Conservation (phyloP, 495 filamentous ascomycete genomes). For the Aspergillus panamensis region DNA sequence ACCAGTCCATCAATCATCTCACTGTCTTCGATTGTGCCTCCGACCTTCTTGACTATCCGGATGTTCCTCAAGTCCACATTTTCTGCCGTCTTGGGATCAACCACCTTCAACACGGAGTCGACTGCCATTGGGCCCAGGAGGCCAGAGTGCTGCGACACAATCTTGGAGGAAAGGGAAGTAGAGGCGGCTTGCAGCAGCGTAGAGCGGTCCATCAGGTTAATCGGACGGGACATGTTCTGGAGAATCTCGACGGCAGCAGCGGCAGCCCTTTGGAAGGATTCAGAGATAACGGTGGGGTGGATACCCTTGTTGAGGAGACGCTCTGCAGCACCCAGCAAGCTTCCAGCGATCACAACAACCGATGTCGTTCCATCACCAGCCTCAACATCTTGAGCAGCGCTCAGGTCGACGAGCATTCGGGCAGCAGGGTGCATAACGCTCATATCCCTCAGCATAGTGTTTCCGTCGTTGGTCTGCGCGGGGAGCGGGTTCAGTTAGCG, state of each 20-base stretch:
- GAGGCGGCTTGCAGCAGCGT: constrained; percentile 94
- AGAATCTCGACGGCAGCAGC: constrained; percentile 82
- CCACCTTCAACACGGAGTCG: constrained; percentile 89
- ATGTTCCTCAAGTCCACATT: constrained; percentile 97
- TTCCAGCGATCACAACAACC: constrained; percentile 95
- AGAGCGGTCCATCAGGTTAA: constrained; percentile 80
- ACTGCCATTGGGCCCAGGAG: constrained; percentile 94
- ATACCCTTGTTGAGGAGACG: constrained; percentile 85
- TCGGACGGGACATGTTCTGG: constrained; percentile 92
- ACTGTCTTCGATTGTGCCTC: constrained; percentile 96
- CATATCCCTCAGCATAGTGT: constrained; percentile 98
- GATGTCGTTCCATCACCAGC: constrained; percentile 98
- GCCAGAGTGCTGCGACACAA: constrained; percentile 92
- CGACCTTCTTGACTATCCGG: constrained; percentile 94
- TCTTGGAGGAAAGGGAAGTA: constrained; percentile 97
- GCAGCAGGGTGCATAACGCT: constrained; percentile 97
- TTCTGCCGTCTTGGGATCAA: constrained; percentile 89
- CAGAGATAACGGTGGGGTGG: constrained; percentile 95
- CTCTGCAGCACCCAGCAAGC: constrained; percentile 89
- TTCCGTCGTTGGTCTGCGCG: constrained; percentile 85
- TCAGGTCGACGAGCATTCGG: constrained; percentile 97
- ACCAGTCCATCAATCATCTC: constrained; percentile 96
- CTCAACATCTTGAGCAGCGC: constrained; percentile 95
- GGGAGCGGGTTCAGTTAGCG: constrained; percentile 23
- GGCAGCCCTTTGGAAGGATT: constrained; percentile 94